A percentile compares a stretch with the other conserved stretches of the same genome.
These are phyloP conservation scores for Trichophyton benhamiae DNA, from an alignment of 2,329 filamentous ascomycete genomes.

Conservation along the genomic window DNA sequence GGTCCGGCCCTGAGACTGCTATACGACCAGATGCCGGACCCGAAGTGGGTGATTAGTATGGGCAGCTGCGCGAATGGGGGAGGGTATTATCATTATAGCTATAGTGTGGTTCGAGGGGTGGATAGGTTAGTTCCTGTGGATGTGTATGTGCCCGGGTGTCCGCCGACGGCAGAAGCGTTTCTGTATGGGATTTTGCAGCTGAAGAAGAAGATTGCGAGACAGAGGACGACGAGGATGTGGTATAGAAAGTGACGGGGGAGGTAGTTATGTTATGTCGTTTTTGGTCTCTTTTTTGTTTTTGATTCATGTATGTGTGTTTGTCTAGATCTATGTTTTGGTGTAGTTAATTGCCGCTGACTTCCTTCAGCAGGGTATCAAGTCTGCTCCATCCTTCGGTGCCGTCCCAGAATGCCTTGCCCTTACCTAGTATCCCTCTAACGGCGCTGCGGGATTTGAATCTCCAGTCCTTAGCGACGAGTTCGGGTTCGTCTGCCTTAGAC, in stretches of 20 bases:
- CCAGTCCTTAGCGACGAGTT: constrained; percentile 67
- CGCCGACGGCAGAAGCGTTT: constrained; percentile 41
- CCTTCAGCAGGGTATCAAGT: constrained; percentile 28
- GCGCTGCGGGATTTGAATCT: constrained; percentile 78
- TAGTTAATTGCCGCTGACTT: constrained; percentile 21
- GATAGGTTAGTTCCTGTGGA: constrained; percentile 69
- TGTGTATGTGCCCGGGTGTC: constrained; percentile 66
- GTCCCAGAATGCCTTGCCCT: constrained; percentile 73
- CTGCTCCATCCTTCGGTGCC: constrained; percentile 40
- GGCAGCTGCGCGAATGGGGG: constrained; percentile 74
- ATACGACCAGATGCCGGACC: constrained; percentile 93
- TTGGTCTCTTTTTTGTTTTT: not conserved
- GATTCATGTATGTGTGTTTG: not conserved
- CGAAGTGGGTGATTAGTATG: constrained; percentile 77
- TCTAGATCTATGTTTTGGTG: not conserved
- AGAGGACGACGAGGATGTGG: constrained; percentile 41
- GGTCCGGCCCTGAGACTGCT: constrained; percentile 78
- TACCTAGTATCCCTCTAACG: constrained; percentile 68
- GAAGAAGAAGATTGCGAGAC: constrained; percentile 59
- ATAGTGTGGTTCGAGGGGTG: constrained; percentile 62
- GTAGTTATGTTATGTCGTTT: not conserved
- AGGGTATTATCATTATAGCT: constrained; percentile 79
- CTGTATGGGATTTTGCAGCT: constrained; percentile 58
- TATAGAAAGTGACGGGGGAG: constrained; percentile 35
- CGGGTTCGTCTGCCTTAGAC: constrained; percentile 28